These are phyloP conservation scores for Globisporangium mamillatum DNA, from an alignment of 352 stramenopile genomes.

Conservation along the genomic window DNA sequence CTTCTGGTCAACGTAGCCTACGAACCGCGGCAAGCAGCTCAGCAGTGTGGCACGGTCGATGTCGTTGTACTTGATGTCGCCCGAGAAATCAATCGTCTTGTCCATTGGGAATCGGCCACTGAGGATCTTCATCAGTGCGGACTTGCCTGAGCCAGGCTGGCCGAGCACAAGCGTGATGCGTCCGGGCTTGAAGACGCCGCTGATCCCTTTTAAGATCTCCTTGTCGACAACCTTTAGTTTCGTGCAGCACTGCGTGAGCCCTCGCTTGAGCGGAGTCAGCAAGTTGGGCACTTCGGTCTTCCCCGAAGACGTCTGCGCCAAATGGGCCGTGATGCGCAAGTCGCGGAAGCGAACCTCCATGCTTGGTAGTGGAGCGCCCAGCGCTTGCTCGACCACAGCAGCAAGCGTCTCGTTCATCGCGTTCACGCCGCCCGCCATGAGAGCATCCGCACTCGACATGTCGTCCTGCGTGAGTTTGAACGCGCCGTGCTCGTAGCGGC, in stretches of 20 bases:
- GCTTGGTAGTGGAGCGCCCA: constrained; percentile 40
- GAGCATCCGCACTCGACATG: constrained; percentile 37
- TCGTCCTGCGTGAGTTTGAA: constrained; percentile 25
- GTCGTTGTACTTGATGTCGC: constrained; percentile 48
- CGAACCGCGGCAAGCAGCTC: constrained; percentile 28
- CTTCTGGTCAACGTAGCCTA: constrained; percentile 51
- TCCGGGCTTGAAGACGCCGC: constrained; percentile 26
- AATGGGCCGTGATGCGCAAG: constrained; percentile 36
- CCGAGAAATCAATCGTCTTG: constrained; percentile 37
- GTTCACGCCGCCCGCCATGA: constrained; percentile 43
- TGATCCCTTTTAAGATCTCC: constrained; percentile 25
- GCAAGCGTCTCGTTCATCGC: constrained; percentile 53
- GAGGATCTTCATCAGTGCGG: constrained; percentile 38
- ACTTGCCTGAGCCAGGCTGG: constrained; percentile 38
- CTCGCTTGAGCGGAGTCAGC: constrained; percentile 15
- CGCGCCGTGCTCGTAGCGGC: constrained; percentile 7
- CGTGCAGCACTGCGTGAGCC: constrained; percentile 14
- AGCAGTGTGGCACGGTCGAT: constrained; percentile 24
- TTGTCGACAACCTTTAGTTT: constrained; percentile 22
- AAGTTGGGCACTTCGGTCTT: constrained; percentile 27
- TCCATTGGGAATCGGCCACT: constrained; percentile 40
- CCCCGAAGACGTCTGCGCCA: constrained; percentile 10
- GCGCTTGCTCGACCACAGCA: constrained; percentile 32
- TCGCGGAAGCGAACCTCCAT: constrained; percentile 55
- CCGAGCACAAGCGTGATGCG: constrained; percentile 24